Conservation (phyloP, 495 filamentous ascomycete genomes). For the Pseudotulostoma volvatum region DNA sequence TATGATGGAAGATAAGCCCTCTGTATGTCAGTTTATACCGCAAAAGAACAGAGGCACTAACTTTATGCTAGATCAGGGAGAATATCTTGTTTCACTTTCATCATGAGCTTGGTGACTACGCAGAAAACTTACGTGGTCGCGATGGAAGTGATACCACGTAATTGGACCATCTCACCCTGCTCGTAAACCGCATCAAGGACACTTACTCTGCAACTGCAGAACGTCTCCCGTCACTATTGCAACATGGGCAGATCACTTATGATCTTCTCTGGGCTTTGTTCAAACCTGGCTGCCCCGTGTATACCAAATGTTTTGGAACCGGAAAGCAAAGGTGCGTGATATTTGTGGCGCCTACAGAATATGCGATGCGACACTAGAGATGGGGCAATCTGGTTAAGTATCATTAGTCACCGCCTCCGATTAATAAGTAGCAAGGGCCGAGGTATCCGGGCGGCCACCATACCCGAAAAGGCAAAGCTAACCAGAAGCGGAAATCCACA, state of each 20-base stretch:
- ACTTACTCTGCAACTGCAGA: conserved; percentile 19
- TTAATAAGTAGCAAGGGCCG: too few species aligned
- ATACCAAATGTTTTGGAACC: conserved; percentile 23
- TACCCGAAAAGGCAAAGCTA: too few species aligned
- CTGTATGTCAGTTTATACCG: conserved; percentile 4
- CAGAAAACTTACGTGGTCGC: conserved; percentile 3
- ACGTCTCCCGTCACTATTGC: conserved; percentile 21
- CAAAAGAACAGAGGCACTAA: conserved; percentile 6
- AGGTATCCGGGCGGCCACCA: too few species aligned
- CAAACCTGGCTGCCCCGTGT: conserved; percentile 11
- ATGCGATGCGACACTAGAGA: too few species aligned
- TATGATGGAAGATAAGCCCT: conserved; percentile 6
- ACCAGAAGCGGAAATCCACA: too few species aligned
- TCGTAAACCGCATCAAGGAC: conserved; percentile 23
- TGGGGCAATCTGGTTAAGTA: too few species aligned
- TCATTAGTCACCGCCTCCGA: too few species aligned
- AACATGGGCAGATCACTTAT: conserved; percentile 20
- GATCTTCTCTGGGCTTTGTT: conserved; percentile 17
- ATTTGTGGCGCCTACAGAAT: too few species aligned
- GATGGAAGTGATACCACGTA: conserved; percentile 4
- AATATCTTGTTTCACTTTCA: conserved; percentile 21
- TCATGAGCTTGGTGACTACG: conserved; percentile 12
- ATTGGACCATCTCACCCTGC: conserved; percentile 19
- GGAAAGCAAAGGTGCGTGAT: conserved; percentile 38
- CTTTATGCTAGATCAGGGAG: conserved; percentile 16